Evolutionary conservation across 2,329 filamentous ascomycete genomes (phyloP), one percentile per base, ranked within the genome.

Genomic region (Hirsutella thompsonii): DNA sequence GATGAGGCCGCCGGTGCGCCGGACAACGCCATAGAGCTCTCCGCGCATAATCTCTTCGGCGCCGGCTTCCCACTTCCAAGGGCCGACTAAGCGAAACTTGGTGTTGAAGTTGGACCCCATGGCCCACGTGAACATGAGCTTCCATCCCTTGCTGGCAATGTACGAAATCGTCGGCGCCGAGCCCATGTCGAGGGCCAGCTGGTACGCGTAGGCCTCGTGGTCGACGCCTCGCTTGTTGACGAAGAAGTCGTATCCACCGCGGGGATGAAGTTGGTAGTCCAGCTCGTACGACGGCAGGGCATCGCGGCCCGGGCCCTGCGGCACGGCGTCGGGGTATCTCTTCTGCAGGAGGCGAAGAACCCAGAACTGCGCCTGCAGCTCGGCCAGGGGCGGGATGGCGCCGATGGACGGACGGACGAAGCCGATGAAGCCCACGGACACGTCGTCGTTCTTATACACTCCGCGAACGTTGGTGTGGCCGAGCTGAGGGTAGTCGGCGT

Each of bases 391-490:
- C 8, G 68, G 67, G 20, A 72, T 70, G 3, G 67, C 66, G 30
- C 62, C 64, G 29, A 68, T 57, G 10, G 60, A 54, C 3, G 67
- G 68, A 0, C 68, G 59, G 5, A 70, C 55, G 42, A 70, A 70
- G 8, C 68, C 68, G 38, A 71, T 66, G 46, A 66, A 71, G 3
- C 57, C 66, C 0, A 69, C 47, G 0, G 57, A 56, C 2, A 63
- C 53, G 28, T 67, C 59, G 3, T 52, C 53, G 3, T 50, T 41
- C 20, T 55, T 58, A 52, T 76, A 78, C 37, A 80, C 62, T 16
- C 68, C 61, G n/a, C 72, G 67, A 13, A 77, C 67, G 44, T 69
- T 64, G 16, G 64, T 56, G 37, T 75, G 66, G 37, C 64, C 55
- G 6, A 70, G 65, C 4, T 55, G 59, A 0, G 70, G 65, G 41